A percentile compares a stretch with the other conserved stretches of the same genome.
phyloP scores from a whole-genome alignment of 169 alveolate species.

The Eimeria necatrix region DNA sequence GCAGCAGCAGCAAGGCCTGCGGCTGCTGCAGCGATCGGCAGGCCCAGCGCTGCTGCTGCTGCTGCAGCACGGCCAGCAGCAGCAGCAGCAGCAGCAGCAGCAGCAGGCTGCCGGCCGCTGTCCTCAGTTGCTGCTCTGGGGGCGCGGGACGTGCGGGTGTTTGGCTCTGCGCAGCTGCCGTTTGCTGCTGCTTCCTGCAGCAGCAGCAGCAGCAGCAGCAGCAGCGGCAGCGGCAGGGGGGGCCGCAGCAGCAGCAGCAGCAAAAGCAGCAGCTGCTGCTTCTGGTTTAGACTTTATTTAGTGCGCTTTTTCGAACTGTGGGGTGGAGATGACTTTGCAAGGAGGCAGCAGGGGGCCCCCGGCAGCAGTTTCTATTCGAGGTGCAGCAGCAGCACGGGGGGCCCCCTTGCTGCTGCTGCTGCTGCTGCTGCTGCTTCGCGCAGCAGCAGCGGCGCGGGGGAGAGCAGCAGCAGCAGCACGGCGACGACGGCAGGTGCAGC shows the following conservation, averaged over 20 bases:
- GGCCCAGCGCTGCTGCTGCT: neutral
- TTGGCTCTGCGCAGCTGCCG: neutral
- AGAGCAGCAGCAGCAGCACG: too few relatives aligned
- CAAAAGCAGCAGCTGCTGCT: slow-evolving; percentile 2
- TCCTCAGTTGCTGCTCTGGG: too few relatives aligned
- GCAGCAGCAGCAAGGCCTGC: slow-evolving; percentile 18
- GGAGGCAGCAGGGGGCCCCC: neutral
- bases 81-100: neutral
- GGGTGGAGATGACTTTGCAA: slow-evolving; percentile 19
- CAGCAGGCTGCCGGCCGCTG: neutral
- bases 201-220: neutral
- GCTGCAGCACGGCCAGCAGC: neutral
- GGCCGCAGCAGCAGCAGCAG: slow-evolving; percentile 31
- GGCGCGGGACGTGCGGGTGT: neutral
- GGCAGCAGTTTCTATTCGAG: neutral
- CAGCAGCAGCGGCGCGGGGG: slow-evolving; percentile 47
- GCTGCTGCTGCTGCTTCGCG: neutral
- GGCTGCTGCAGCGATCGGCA: neutral
- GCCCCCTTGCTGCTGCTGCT: neutral
- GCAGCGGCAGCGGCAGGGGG: slow-evolving; percentile 7
- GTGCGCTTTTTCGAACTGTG: slow-evolving; percentile 19
- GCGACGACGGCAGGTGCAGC: too few relatives aligned
- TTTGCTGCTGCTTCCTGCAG: neutral
- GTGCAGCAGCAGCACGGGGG: neutral
- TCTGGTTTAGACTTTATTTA: neutral